These are phyloP conservation scores for Paramyrothecium sp. DNA, from an alignment of 2,329 filamentous ascomycete genomes.

Conservation along the genomic window DNA sequence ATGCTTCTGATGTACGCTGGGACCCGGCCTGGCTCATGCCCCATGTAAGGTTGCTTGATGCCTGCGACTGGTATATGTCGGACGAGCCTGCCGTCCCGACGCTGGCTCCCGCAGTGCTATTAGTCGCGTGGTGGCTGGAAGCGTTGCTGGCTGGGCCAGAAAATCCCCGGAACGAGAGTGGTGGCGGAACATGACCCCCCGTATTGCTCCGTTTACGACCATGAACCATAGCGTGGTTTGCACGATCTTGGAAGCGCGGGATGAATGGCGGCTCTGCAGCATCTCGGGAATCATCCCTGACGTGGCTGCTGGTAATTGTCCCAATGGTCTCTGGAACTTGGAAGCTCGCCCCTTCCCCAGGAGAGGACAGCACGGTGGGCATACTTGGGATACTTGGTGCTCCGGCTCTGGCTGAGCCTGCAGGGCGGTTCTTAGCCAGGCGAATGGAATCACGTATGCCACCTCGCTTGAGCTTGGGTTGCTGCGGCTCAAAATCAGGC, in stretches of 20 bases:
- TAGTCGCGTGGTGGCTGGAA: conserved; percentile 46
- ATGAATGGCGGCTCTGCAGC: conserved; percentile 71
- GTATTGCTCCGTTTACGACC: conserved; percentile 89
- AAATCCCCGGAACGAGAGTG: conserved; percentile 76
- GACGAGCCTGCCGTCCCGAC: conserved; percentile 58
- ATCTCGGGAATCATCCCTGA: conserved; percentile 52
- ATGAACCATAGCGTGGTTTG: conserved; percentile 52
- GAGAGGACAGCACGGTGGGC: conserved; percentile 43
- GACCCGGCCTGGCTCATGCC: conserved; percentile 44
- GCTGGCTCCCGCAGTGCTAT: conserved; percentile 58
- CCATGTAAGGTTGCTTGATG: conserved; percentile 42
- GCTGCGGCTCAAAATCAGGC: conserved; percentile 51
- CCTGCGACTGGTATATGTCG: conserved; percentile 58
- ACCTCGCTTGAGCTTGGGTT: conserved; percentile 44
- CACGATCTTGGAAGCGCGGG: conserved; percentile 64
- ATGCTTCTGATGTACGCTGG: conserved; percentile 55
- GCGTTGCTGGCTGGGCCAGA: conserved; percentile 51
- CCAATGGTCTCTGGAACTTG: conserved; percentile 39
- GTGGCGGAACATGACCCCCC: conserved; percentile 68
- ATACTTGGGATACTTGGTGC: conserved; percentile 54
- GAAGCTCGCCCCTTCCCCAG: conserved; percentile 33
- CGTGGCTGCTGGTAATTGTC: conserved; percentile 30
- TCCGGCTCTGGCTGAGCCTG: conserved; percentile 37
- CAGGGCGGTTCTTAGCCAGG: conserved; percentile 71
- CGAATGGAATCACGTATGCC: conserved; percentile 86